A percentile compares a stretch with the other conserved stretches of the same genome.
These are phyloP conservation scores for Fusarium nisikadoi DNA, from an alignment of 2,329 filamentous ascomycete species.

Conservation along the genomic window DNA sequence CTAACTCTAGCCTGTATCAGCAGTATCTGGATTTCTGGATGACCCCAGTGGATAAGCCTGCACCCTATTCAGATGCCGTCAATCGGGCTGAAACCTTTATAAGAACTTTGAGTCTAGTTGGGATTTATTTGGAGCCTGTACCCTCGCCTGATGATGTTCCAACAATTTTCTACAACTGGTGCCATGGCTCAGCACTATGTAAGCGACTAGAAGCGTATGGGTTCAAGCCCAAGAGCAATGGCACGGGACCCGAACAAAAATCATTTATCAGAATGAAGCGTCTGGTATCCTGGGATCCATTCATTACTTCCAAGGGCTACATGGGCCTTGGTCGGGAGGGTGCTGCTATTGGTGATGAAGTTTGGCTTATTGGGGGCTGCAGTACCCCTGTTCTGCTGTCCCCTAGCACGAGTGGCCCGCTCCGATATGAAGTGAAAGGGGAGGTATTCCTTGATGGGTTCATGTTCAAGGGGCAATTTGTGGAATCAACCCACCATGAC, in stretches of 20 bases:
- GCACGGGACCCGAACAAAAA: neutral
- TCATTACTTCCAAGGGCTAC: neutral
- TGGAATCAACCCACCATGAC: neutral
- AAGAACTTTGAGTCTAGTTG: neutral
- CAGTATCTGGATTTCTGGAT: neutral
- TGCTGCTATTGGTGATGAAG: neutral
- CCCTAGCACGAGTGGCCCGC: accelerated
- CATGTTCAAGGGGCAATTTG: neutral
- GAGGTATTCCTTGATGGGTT: neutral
- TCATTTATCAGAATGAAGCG: neutral
- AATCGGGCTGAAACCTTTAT: neutral
- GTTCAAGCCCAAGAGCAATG: neutral
- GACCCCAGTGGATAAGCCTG: neutral
- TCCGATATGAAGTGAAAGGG: neutral
- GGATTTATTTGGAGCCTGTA: neutral
- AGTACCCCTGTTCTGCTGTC: neutral
- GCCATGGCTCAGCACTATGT: neutral
- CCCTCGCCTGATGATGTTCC: neutral
- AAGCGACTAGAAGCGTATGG: neutral
- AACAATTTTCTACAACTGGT: neutral
- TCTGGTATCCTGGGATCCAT: neutral
- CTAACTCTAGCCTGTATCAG: neutral
- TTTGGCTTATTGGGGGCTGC: neutral
- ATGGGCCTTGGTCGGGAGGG: neutral
- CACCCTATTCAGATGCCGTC: neutral